Percentiles rank a stretch among this genome's conserved stretches.
phyloP scores from a whole-genome alignment of 1,139 yeast genomes.

The Meyerozyma carpophila region DNA sequence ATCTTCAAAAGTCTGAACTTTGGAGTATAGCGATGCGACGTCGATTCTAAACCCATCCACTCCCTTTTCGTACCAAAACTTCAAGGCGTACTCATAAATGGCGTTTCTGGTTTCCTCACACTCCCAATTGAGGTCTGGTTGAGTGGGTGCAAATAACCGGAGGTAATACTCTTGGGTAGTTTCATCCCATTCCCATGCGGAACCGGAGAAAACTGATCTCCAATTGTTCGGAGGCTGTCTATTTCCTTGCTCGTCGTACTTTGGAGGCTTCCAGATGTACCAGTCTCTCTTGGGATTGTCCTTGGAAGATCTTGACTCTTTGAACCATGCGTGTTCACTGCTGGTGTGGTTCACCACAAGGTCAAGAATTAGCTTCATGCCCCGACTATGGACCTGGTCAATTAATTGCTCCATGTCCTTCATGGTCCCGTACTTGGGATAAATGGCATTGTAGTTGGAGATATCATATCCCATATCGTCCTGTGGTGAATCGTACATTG shows the following conservation, averaged over 20 bases:
- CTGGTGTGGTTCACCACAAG: constrained; percentile 59
- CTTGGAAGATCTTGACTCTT: constrained; percentile 47
- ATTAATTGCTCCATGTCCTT: constrained; percentile 47
- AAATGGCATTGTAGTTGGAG: constrained; percentile 45
- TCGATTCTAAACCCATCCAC: constrained; percentile 58
- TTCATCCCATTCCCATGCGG: constrained; percentile 56
- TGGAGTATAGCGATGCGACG: constrained; percentile 49
- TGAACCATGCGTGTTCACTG: constrained; percentile 51
- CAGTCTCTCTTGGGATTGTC: constrained; percentile 55
- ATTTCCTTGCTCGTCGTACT: constrained; percentile 39
- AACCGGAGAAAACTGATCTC: constrained; percentile 46
- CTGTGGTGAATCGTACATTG: constrained; percentile 55
- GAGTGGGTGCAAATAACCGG: constrained; percentile 45
- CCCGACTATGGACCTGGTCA: constrained; percentile 42
- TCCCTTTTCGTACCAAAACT: constrained; percentile 52
- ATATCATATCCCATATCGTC: constrained; percentile 64
- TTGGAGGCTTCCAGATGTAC: constrained; percentile 54
- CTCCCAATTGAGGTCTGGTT: constrained; percentile 62
- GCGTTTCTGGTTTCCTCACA: constrained; percentile 46
- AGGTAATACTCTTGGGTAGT: constrained; percentile 48
- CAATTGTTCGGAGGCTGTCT: constrained; percentile 56
- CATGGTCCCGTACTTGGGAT: constrained; percentile 49
- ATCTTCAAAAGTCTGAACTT: constrained; percentile 42
- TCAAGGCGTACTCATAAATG: constrained; percentile 43
- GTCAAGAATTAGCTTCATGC: constrained; percentile 49